phyloP scores from a whole-genome alignment of 192 early-diverging fungal genomes.

The Geranomyces michiganensis region DNA sequence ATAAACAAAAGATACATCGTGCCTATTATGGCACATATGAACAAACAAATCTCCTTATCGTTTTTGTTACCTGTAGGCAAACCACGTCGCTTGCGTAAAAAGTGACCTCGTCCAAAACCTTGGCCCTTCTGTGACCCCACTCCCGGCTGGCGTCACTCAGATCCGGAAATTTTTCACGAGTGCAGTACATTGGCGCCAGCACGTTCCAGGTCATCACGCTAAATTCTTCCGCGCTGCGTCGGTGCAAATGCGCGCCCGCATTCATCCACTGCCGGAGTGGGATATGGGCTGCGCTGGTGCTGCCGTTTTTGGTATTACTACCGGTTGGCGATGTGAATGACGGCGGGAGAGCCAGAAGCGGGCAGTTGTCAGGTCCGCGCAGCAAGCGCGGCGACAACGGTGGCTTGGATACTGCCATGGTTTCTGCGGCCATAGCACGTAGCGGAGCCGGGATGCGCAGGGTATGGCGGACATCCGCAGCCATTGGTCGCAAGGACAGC shows the following conservation, averaged over 20 bases:
- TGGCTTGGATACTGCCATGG: neutral
- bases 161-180: conserved; percentile 35
- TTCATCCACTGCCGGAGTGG: conserved; percentile 43
- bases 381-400: neutral
- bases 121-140: conserved; percentile 42
- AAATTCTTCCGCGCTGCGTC: conserved; percentile 36
- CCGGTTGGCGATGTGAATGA: neutral
- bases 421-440: neutral
- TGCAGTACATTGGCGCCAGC: conserved; percentile 49
- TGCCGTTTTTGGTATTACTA: neutral
- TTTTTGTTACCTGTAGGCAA: conserved; percentile 26
- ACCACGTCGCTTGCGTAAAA: conserved; percentile 48
- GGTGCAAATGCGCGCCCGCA: conserved; percentile 14
- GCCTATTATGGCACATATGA: no score
- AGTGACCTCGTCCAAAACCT: conserved; percentile 48
- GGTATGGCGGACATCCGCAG: neutral
- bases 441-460: neutral
- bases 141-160: conserved; percentile 28
- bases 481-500: neutral
- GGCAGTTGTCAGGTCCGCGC: conserved; percentile 1
- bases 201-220: conserved; percentile 55
- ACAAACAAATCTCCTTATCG: neutral
- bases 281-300: conserved; percentile 28
- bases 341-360: neutral
- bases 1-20: neutral